A percentile compares a stretch with the other conserved stretches of the same genome.
These are phyloP conservation scores for Chaetomium cochliodes DNA, from an alignment of 495 filamentous ascomycete genomes.

Conservation along the genomic window DNA sequence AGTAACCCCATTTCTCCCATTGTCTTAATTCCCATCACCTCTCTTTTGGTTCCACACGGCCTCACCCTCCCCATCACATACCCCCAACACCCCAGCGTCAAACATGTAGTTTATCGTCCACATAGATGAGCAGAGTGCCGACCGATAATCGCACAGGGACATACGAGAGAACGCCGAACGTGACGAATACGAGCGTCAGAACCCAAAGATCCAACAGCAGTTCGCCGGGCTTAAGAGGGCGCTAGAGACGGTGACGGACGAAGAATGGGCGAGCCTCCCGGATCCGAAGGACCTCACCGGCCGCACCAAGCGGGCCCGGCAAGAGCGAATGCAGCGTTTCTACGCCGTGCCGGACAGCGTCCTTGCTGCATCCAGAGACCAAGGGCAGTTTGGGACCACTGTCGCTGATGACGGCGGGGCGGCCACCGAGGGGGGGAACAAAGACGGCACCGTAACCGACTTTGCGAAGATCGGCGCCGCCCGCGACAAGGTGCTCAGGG, in stretches of 20 bases:
- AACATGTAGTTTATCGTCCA: constrained; percentile 70
- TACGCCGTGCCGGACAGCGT: constrained; percentile 98
- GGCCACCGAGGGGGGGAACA: constrained; percentile 49
- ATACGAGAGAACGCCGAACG: constrained; percentile 85
- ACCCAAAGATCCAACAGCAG: constrained; percentile 97
- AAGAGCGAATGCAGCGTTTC: constrained; percentile 78
- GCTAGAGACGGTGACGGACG: constrained; percentile 82
- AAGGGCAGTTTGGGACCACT: constrained; percentile 77
- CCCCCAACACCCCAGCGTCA: constrained; percentile 2
- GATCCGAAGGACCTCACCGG: constrained; percentile 96
- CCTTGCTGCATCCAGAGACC: constrained; percentile 77
- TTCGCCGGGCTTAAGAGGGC: constrained; percentile 95
- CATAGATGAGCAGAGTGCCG: constrained; percentile 81
- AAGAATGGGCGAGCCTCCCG: constrained; percentile 93
- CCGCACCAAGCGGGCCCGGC: constrained; percentile 79
- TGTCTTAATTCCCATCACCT: constrained; percentile 13
- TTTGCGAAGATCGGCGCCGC: constrained; percentile 98
- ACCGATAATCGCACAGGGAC: constrained; percentile 83
- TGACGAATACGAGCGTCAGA: constrained; percentile 93
- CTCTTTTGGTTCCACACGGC: background rate
- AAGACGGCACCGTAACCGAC: constrained; percentile 89
- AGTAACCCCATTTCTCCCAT: constrained; percentile 46
- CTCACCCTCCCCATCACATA: background rate
- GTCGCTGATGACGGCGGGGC: constrained; percentile 72
- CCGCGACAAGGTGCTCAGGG: constrained; percentile 88